Base-by-base conservation (phyloP, 441 rosid genomes). In the Biscutella auriculata region DNA sequence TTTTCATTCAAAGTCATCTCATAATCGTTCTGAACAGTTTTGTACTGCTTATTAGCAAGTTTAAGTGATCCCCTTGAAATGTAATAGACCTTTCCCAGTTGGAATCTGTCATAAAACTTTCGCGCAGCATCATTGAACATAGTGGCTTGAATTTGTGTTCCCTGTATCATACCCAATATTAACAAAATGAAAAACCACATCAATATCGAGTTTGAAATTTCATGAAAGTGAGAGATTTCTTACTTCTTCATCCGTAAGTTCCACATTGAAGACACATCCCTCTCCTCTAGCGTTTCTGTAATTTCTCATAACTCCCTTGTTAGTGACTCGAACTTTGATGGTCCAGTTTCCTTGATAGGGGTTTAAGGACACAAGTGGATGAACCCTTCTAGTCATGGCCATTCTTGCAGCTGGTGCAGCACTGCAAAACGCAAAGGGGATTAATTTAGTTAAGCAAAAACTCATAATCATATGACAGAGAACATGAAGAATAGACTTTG, bases 291-390 rank as follows among this genome's bases (percentile, higher is more conserved):
- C 83, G 72, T 92, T 92, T 70, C 47, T 84, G 60, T 86, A 92
- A 13, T 77, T 77, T 21, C 90, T 88, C 97, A 88, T 84, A 60
- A 41, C 62, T 48, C 92, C 98, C 68, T 88, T 92, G 78, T 72
- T 84, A 4, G 98, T 92, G 21, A 92, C 89, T 11, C 92, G 62
- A 14, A 88, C 98, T 67, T 92, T 92, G 35, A 92, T 88, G 8
- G 87, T 92, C 97, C 97, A 92, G 54, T 65, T 92, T 5, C 94
- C 98, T 77, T 92, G 97, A 63, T 92, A 92, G n/a, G 98, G 98
- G 49, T 92, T 88, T 82, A 88, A 72, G 6, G 97, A 88, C 43
- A 79, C 85, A 42, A 92, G 92, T 59, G 97, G 95, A 53, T 88
- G 97, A 30, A 92, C 97, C 60, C 98, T 81, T 53, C 94, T 75